phyloP scores from a whole-genome alignment of 495 filamentous ascomycete species.

The Lepraria neglecta region DNA sequence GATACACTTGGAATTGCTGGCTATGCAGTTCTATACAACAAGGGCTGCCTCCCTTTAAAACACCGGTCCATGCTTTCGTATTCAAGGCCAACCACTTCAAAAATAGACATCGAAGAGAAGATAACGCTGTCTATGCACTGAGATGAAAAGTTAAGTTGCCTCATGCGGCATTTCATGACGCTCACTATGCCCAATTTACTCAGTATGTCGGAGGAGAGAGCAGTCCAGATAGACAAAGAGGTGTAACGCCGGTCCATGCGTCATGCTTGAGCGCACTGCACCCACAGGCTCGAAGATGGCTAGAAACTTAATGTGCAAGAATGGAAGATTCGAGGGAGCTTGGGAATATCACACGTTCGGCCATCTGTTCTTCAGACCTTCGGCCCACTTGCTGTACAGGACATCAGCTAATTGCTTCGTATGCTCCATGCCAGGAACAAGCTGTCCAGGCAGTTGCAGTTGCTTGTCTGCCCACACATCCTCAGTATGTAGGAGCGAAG shows the following conservation, averaged over 20 bases:
- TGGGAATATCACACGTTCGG: conserved; percentile 40
- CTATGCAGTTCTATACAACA: not conserved
- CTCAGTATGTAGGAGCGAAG: conserved; percentile 42
- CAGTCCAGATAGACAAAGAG: not conserved
- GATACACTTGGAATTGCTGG: not conserved
- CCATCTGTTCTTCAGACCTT: conserved; percentile 79
- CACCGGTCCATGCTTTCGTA: conserved; percentile 7
- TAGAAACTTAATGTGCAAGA: conserved; percentile 5
- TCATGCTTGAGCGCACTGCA: not conserved
- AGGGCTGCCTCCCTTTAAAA: not conserved
- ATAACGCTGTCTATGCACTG: not conserved
- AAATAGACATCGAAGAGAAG: conserved; percentile 3
- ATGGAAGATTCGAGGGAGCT: not conserved
- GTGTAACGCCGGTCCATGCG: conserved; percentile 7
- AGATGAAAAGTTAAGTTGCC: not conserved
- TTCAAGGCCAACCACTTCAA: not conserved
- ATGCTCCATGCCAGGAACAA: conserved; percentile 78
- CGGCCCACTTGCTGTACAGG: conserved; percentile 82
- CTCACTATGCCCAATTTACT: not conserved
- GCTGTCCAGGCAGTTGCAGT: conserved; percentile 41
- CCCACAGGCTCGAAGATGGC: not conserved
- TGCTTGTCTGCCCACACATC: conserved; percentile 35
- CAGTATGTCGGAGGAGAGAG: not conserved
- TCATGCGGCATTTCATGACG: not conserved
- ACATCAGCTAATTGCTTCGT: conserved; percentile 83